Base-by-base conservation (phyloP, 2,329 filamentous ascomycete species). In the Aspergillus fumigatus region DNA sequence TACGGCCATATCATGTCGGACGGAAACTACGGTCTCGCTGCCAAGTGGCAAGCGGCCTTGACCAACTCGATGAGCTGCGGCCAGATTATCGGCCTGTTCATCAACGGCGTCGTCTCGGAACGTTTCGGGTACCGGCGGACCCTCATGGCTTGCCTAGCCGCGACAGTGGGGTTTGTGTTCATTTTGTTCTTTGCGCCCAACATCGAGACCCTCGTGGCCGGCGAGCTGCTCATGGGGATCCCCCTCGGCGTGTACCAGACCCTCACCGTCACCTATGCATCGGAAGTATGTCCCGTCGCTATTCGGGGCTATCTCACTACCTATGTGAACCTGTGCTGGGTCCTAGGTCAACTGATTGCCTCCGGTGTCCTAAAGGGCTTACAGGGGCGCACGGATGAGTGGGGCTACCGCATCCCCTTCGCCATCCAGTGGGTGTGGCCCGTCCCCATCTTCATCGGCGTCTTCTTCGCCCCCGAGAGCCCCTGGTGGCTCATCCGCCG, bases 381-480 rank as follows among this genome's bases (percentile, higher is more conserved):
- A 76, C 60, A 81, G 19, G 64, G 65, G 21, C 70, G 79, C 25
- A 54, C 67, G 1, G 79, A 80, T 54, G 65, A 81, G 60, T 82
- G 80, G 80, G 74, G 79, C 3, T 82, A 80, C 64, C 72, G 78
- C 1, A 81, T 82, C 54, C 80, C 80, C 0, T 82, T 80, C 59
- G 75, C 74, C 4, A 60, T 82, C 21, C 80, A 82, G 62, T 80
- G 79, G 79, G 80, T 81, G 74, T 82, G 79, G 79, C 79, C 79
- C 1, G 60, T 80, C 35, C 80, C 80, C 2, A 70, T 81, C 3
- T 69, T 79, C 43, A 66, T 80, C 53, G 79, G 75, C 3, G 76
- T 80, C 25, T 68, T 67, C n/a, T 65, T 80, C 32, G 79, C 79
- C 1, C 79, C 79, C 0, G 79, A 81, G 61, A 80, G 77, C 1